Base-by-base conservation (phyloP, 257 asterid species). In the Euphrasia confusa region DNA sequence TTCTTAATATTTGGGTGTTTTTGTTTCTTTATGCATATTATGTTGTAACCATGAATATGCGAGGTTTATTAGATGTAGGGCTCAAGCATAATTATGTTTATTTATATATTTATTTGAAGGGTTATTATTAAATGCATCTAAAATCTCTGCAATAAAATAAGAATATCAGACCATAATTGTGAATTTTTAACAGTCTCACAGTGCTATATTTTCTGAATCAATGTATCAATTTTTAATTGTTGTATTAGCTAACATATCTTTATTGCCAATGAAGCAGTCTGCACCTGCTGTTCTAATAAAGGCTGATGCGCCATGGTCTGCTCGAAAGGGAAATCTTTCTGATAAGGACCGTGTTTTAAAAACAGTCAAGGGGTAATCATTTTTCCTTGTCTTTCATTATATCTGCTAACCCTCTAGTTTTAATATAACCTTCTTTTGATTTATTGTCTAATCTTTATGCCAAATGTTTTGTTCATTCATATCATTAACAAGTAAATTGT, bases 301-400 rank as follows among this genome's bases (percentile, higher is more conserved):
- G 80, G 97, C 99, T 26, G 96, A 93, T 40, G 83, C 81, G 56
- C 97, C 99, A n/a, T 93, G 99, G 99, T 87, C 97, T 50, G 97
- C 72, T 72, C 80, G 75, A 39, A 87, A 84, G 70, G 96, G 87
- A 48, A 79, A 21, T 72, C 91, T 89, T 45, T 93, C 99, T 52
- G 97, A 93, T 11, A 74, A 82, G 69, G 99, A 79, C 3, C 95
- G 92, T 60, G 97, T 93, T 64, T 69, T 80, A 78, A 93, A 93
- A 80, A 73, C 97, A 50, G 91, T 89, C 58, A 93, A 89, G 80
- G 99, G 99, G 99, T 85, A 82, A 71, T 58, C 37, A 57, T 55
- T 70, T 56, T 27, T 54, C 24, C 53, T 11, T 14, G 44, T 40
- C 42, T 58, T 58, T 4, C 45, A 65, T 63, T 44, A 49, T 54